phyloP scores from a whole-genome alignment of 1,284 basidiomycete species.

The Takashimella tepidaria region DNA sequence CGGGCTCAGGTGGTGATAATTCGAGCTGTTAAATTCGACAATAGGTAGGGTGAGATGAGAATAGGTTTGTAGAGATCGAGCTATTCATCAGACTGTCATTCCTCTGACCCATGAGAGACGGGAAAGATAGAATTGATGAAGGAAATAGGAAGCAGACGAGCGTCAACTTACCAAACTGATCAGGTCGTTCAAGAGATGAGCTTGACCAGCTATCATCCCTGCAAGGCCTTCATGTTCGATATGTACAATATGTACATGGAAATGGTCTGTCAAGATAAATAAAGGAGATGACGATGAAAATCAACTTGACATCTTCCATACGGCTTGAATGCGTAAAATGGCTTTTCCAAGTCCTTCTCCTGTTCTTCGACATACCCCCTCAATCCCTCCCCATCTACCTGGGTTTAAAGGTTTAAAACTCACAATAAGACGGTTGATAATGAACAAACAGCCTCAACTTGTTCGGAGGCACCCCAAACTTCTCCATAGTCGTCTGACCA shows the following conservation, averaged over 20 bases:
- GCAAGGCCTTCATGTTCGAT: constrained; percentile 59
- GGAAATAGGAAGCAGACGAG: too few species aligned
- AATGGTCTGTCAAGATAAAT: constrained; percentile 88
- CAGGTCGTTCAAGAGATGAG: constrained; percentile 87
- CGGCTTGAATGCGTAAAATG: too few species aligned
- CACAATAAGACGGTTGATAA: constrained; percentile 95
- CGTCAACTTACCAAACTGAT: constrained; percentile 71
- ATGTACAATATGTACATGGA: constrained; percentile 91
- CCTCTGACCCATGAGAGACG: too few species aligned
- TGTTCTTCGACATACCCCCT: too few species aligned
- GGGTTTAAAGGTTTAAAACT: too few species aligned
- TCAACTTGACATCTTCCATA: not conserved
- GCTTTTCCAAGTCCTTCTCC: too few species aligned
- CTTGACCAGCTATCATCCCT: constrained; percentile 81
- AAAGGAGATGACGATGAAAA: not conserved
- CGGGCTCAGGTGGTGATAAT: constrained; percentile 46
- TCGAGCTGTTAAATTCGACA: constrained; percentile 68
- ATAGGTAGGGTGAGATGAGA: too few species aligned
- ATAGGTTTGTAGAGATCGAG: too few species aligned
- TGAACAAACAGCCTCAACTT: constrained; percentile 79
- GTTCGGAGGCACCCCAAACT: constrained; percentile 62
- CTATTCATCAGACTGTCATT: too few species aligned
- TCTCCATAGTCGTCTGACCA: constrained; percentile 62
- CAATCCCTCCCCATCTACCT: too few species aligned
- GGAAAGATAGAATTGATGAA: too few species aligned